Evolutionary conservation across 257 asterid genomes (phyloP).

Genomic region (Echium plantagineum): DNA sequence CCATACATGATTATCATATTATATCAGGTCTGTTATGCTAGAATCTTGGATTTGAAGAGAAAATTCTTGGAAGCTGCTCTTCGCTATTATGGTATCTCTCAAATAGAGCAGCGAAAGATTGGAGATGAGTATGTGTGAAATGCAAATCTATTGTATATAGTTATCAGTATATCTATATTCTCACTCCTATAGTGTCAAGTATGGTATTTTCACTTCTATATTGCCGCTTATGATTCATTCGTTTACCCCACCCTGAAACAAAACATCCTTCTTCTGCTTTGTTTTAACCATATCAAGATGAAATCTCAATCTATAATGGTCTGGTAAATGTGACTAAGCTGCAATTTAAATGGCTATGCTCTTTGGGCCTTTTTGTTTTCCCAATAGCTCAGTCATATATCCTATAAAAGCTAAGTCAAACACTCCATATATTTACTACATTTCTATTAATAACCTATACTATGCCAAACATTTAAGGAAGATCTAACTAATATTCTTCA

Average conservation of each 20-base stretch:
- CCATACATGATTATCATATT: background rate
- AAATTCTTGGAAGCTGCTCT: slow-evolving; percentile 98
- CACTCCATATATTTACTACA: background rate
- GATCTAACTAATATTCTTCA: background rate
- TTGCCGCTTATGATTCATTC: background rate
- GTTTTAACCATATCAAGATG: background rate
- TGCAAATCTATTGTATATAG: background rate
- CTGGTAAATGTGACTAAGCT: background rate
- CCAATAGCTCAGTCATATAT: background rate
- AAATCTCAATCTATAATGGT: background rate
- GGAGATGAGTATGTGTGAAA: slow-evolving; percentile 75
- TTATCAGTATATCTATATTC: background rate
- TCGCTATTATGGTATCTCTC: slow-evolving; percentile 93
- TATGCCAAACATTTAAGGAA: background rate
- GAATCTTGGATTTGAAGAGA: slow-evolving; percentile 90
- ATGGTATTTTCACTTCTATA: background rate
- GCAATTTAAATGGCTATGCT: background rate
- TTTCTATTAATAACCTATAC: background rate
- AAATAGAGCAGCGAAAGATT: slow-evolving; percentile 89
- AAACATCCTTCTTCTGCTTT: background rate
- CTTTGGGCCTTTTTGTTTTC: background rate
- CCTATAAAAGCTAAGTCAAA: background rate
- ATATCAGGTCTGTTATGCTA: slow-evolving; percentile 90
- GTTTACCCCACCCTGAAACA: background rate
- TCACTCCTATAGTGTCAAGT: too few relatives aligned